Evolutionary conservation across 2,329 filamentous ascomycete genomes (phyloP).

Genomic region (Cercospora zeae-maydis): DNA sequence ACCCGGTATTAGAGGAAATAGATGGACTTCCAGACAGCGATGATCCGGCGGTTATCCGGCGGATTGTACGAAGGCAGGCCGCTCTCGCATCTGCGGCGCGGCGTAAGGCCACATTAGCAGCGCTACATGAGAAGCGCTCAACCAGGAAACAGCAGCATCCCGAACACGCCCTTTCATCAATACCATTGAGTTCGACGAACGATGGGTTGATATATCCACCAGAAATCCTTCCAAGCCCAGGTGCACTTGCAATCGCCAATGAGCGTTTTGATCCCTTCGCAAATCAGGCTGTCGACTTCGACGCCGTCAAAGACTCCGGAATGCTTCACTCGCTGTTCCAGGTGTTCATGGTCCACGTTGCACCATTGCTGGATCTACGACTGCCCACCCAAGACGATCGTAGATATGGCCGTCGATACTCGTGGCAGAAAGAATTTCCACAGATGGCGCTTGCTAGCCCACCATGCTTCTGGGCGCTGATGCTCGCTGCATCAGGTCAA

Average conservation of each 20-base stretch:
- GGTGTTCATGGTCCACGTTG: slow-evolving; percentile 13
- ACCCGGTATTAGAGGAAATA: slow-evolving; percentile 5
- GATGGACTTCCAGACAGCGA: slow-evolving; percentile 17
- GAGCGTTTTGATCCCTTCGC: slow-evolving; percentile 18
- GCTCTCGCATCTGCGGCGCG: slow-evolving; percentile 18
- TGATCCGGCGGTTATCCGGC: slow-evolving; percentile 19
- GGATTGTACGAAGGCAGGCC: slow-evolving; percentile 21
- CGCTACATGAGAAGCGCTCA: slow-evolving; percentile 14
- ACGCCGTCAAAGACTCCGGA: slow-evolving; percentile 16
- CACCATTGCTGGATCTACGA: slow-evolving; percentile 17
- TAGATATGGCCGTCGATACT: slow-evolving; percentile 9
- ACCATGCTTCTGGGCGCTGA: slow-evolving; percentile 19
- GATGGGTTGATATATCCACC: background rate
- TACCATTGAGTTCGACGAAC: background rate
- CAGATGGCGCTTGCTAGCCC: slow-evolving; percentile 15
- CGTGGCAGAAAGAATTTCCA: slow-evolving; percentile 19
- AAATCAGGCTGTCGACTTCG: slow-evolving; percentile 15
- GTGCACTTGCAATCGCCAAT: slow-evolving; percentile 6
- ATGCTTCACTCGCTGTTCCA: slow-evolving; percentile 17
- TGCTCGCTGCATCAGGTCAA: slow-evolving; percentile 16
- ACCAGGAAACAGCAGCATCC: background rate
- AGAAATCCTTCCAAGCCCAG: background rate
- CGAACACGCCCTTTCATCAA: background rate
- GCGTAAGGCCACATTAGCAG: slow-evolving; percentile 22
- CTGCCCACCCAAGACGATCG: slow-evolving; percentile 17